Evolutionary conservation across 768 basidiomycete genomes (phyloP).

Genomic region (Trametes cubensis): DNA sequence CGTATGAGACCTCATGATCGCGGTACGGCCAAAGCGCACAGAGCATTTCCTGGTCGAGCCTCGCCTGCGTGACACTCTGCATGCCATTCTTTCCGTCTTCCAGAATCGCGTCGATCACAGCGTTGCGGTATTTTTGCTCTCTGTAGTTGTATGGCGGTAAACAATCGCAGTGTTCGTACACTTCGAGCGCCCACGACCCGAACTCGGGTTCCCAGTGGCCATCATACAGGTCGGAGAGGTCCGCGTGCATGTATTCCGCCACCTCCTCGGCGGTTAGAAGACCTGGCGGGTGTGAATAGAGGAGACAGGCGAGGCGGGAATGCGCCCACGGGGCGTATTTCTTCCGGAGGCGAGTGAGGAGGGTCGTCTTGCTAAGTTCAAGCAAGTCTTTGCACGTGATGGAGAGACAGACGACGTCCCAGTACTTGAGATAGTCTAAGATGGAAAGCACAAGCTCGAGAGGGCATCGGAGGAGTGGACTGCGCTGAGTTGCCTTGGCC

Average conservation of each 20-base stretch:
- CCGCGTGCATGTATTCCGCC: background rate
- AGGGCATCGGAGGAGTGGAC: background rate
- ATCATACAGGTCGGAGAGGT: no score
- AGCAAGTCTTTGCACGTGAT: constrained; percentile 9
- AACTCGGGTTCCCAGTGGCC: background rate
- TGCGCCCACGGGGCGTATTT: constrained; percentile 7
- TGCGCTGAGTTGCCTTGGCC: background rate
- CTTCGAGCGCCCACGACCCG: background rate
- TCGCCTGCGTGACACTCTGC: background rate
- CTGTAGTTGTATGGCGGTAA: no score
- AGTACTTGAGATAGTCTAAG: background rate
- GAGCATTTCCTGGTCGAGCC: background rate
- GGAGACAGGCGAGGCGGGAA: constrained; percentile 3
- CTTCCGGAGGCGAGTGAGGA: background rate
- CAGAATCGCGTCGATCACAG: background rate
- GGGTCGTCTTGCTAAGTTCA: background rate
- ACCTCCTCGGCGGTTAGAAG: background rate
- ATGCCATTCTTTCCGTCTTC: background rate
- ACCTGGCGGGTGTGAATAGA: background rate
- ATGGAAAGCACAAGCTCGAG: background rate
- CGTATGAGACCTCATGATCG: background rate
- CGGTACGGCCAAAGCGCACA: background rate
- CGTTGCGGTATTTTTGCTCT: no score
- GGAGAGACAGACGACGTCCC: background rate
- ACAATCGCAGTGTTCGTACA: background rate